Conservation (phyloP, 2,329 filamentous ascomycete species). For the Thyridium curvatum region DNA sequence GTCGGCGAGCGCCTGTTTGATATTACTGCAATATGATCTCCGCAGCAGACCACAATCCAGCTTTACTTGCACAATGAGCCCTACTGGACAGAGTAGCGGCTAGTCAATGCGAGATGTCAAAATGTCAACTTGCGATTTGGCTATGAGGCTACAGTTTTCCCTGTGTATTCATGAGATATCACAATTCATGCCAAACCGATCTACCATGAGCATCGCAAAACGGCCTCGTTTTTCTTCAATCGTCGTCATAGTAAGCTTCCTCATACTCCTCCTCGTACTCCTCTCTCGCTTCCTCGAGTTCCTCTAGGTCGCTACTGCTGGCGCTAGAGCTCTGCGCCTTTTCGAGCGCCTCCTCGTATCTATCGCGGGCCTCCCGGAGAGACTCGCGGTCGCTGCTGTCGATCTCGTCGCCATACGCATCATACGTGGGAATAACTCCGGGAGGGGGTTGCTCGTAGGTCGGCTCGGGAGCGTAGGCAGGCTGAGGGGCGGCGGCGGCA, state of each 20-base stretch:
- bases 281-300: constrained; percentile 39
- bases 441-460: constrained; percentile 2
- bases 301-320: constrained; percentile 34
- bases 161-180: no score
- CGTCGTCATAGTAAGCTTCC: constrained; percentile 13
- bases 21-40: no score
- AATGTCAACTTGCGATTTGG: no score
- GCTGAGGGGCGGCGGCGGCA: constrained; percentile 5
- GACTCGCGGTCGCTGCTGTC: constrained; percentile 18
- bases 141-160: no score
- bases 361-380: constrained; percentile 28
- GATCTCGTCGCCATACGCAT: constrained; percentile 7
- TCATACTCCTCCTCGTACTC: constrained; percentile 43
- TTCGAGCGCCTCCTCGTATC: constrained; percentile 26
- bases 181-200: no score
- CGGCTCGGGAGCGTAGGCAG: constrained; percentile 7
- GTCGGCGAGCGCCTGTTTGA: no score
- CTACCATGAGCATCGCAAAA: no score
- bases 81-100: no score
- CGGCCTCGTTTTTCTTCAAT: neutral
- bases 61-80: no score
- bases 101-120: no score
- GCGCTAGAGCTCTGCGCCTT: constrained; percentile 9
- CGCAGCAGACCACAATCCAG: no score
- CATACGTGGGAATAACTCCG: constrained; percentile 2